Evolutionary conservation across 306 rosid species (phyloP).

Genomic region (Fragaria ananassa): DNA sequence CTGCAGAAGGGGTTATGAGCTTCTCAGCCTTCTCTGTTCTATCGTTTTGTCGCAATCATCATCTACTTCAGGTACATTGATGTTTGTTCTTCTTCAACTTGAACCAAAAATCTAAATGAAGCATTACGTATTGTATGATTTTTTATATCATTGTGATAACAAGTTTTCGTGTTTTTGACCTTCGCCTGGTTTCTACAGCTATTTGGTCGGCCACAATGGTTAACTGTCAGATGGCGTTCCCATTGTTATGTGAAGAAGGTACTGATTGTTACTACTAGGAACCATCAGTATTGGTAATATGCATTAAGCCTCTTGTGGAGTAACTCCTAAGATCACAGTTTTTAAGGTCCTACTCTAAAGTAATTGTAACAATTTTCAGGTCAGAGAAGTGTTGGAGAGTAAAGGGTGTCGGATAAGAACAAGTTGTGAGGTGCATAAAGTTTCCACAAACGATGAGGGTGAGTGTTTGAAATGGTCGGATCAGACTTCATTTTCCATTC

Average conservation of each 20-base stretch:
- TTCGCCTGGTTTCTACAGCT: conserved; percentile 43
- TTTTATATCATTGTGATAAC: background rate
- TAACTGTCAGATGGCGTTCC: conserved; percentile 72
- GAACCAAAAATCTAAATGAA: background rate
- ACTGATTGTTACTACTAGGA: background rate
- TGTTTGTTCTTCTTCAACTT: background rate
- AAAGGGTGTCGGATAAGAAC: conserved; percentile 55
- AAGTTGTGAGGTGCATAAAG: conserved; percentile 44
- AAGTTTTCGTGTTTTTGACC: background rate
- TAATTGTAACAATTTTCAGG: conserved; percentile 40
- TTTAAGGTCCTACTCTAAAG: background rate
- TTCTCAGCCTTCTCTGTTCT: conserved; percentile 82
- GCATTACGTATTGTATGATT: background rate
- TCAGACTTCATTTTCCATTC: conserved; percentile 5
- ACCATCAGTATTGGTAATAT: background rate
- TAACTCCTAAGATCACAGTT: background rate
- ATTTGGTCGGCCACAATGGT: conserved; percentile 92
- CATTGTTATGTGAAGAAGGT: conserved; percentile 52
- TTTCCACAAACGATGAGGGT: conserved; percentile 65
- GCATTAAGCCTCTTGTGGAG: background rate
- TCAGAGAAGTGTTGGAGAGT: conserved; percentile 61
- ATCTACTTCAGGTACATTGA: conserved; percentile 67
- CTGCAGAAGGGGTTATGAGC: conserved; percentile 70
- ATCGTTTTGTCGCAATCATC: conserved; percentile 79
- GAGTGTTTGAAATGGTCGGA: background rate